Evolutionary conservation across 108 stramenopile genomes (phyloP), one percentile per base, ranked within the genome.

Genomic region (Cylindrotheca fusiformis): DNA sequence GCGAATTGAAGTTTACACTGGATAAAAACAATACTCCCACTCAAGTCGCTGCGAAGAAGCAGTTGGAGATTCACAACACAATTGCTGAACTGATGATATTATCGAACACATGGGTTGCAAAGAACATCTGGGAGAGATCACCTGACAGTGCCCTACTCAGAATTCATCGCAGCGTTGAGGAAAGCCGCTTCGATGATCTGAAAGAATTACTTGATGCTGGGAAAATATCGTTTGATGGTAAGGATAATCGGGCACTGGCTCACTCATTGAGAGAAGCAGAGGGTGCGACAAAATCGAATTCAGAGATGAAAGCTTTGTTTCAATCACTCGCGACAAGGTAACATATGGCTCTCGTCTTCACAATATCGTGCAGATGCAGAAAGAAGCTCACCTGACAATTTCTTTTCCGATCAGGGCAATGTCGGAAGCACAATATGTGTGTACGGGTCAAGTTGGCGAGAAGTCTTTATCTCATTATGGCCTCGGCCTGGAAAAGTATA

Each of bases 1-100:
- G 33, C 18, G 85, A 87, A 54, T 71, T 87, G 2, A 78, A 87
- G 55, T 87, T 87, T 47, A 69, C 60, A 0, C 68, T 87, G 5
- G 79, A 84, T 56, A 68, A 53, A 21, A 59, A 78, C 31, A 76
- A 76, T 6, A 58, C 60, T 17, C 92, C 88, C 48, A 60, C 67
- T 17, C 60, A 68, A 48, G 86, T 90, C 4, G 55, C 51, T 1
- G 67, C 79, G 4, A 90, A 93, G 65, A 72, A 78, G 33, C 83
- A 90, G 50, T 57, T 73, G 32, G 92, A 90, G 58, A 88, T 90
- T 59, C 90, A 95, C 60, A 82, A 85, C 58, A 87, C 88, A 25
- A 80, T 95, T 32, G 90, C 90, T 21, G 91, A 93, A 59, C 52
- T 93, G 21, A 93, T 93, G 91, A 90, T 95, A 48, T 61, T 88